These are phyloP conservation scores for Gentiana macrophylla DNA, from an alignment of 257 asterid genomes.

Conservation along the genomic window DNA sequence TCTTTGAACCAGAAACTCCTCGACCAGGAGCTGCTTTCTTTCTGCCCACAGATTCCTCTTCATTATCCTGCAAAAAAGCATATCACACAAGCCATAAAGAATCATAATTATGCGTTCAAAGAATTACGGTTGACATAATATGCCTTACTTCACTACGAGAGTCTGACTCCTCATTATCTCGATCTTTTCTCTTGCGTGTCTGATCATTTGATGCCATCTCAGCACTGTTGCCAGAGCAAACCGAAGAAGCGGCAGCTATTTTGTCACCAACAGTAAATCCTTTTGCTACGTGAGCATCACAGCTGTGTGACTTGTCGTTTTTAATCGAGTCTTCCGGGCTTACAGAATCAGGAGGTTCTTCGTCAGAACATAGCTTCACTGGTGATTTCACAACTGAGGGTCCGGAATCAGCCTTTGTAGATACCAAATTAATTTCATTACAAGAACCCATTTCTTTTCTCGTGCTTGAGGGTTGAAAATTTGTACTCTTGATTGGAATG, in stretches of 20 bases:
- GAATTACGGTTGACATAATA: neutral
- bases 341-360: conserved; percentile 24
- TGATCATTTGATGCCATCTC: conserved; percentile 67
- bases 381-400: conserved; percentile 19
- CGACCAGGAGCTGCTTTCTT: conserved; percentile 34
- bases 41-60: conserved; percentile 51
- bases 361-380: conserved; percentile 18
- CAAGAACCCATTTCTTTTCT: conserved; percentile 22
- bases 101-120: too few species aligned
- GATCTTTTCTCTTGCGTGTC: conserved; percentile 51
- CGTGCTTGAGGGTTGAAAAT: conserved; percentile 14
- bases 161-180: conserved; percentile 58
- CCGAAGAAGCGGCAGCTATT: conserved; percentile 66
- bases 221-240: conserved; percentile 74
- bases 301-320: conserved; percentile 22
- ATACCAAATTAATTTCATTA: conserved; percentile 17
- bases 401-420: conserved; percentile 14
- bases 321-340: conserved; percentile 25
- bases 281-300: conserved; percentile 16
- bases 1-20: conserved; percentile 61
- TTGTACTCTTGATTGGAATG: conserved; percentile 22
- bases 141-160: conserved; percentile 69
- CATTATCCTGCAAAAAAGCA: conserved; percentile 52
- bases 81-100: too few species aligned
- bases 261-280: conserved; percentile 35